Evolutionary conservation across 140 eudicot genomes (phyloP), one percentile per base, ranked within the genome.

Genomic region (Oenanthe javanica): DNA sequence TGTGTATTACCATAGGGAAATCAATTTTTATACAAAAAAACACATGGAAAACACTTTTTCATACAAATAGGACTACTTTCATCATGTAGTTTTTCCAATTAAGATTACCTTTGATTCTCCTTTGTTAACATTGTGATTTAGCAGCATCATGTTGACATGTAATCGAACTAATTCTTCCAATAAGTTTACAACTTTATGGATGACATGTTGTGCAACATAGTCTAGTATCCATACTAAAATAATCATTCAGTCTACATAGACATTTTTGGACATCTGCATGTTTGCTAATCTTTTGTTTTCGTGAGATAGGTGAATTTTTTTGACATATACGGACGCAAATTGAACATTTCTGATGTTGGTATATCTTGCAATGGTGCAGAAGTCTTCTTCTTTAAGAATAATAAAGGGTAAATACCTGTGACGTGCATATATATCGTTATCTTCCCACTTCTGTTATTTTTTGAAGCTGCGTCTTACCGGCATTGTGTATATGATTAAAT

Each of bases 291-390:
- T 66, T 47, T 21, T 71, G 14, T 12, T 46, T 81, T 81, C 55
- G 66, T 46, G 81, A 47, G 61, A 43, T 83, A 94, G 97, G 95
- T 94, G 36, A 88, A 85, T 25, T 94, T 94, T 82, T 94, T 94
- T 84, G 97, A 94, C 80, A 84, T 94, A 76, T 94, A 90, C 64
- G 96, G 97, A 18, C 89, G 92, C 80, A 92, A 90, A 82, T 84
- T 94, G 82, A 92, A 94, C 86, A 90, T 92, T 0, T 63, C 84
- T 64, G 96, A 90, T 85, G 98, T 94, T 83, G 97, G 98, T n/a
- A 83, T 94, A 59, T 92, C 98, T 78, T 94, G 97, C 87, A 92
- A 84, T 78, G 94, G 88, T n/a, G 85, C 81, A 78, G 93, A 94
- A 78, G 89, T 93, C 18, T 94, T 92, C 80, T 94, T 83, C 79